Evolutionary conservation across 2,329 filamentous ascomycete genomes (phyloP).

Genomic region (Verruconis gallopava): DNA sequence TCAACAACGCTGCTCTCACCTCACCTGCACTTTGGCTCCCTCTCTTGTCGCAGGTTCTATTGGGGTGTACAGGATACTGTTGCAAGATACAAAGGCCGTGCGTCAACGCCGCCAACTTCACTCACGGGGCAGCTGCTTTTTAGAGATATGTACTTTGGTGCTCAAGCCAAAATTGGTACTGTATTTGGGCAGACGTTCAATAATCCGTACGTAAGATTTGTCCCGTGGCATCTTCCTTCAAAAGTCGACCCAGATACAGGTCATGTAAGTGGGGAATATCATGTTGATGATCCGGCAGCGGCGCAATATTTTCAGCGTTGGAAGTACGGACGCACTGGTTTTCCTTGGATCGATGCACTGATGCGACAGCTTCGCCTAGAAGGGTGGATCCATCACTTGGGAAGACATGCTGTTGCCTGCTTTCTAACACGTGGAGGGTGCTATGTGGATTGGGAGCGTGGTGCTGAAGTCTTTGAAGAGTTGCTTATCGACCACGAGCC

Average conservation of each 20-base stretch:
- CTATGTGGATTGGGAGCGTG: conserved; percentile 68
- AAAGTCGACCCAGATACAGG: conserved; percentile 37
- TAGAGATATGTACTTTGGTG: conserved; percentile 73
- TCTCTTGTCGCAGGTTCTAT: conserved; percentile 60
- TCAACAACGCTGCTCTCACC: conserved; percentile 62
- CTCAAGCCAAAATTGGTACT: conserved; percentile 55
- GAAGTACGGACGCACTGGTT: conserved; percentile 57
- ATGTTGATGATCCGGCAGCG: conserved; percentile 48
- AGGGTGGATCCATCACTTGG: conserved; percentile 72
- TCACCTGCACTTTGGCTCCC: conserved; percentile 59
- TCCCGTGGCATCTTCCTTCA: conserved; percentile 65
- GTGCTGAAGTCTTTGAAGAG: conserved; percentile 67
- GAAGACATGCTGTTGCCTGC: conserved; percentile 64
- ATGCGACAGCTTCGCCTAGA: conserved; percentile 62
- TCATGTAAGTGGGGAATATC: conserved; percentile 45
- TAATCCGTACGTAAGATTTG: conserved; percentile 57
- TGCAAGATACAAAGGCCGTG: conserved; percentile 38
- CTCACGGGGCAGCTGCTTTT: conserved; percentile 63
- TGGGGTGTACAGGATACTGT: conserved; percentile 55
- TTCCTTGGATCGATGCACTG: conserved; percentile 68
- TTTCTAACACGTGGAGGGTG: conserved; percentile 70
- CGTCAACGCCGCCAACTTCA: conserved; percentile 49
- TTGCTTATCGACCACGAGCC: conserved; percentile 62
- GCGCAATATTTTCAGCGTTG: conserved; percentile 56
- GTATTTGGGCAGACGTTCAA: conserved; percentile 50